These are phyloP conservation scores for Ascosphaera pollenicola DNA, from an alignment of 2,329 filamentous ascomycete genomes.

Conservation along the genomic window DNA sequence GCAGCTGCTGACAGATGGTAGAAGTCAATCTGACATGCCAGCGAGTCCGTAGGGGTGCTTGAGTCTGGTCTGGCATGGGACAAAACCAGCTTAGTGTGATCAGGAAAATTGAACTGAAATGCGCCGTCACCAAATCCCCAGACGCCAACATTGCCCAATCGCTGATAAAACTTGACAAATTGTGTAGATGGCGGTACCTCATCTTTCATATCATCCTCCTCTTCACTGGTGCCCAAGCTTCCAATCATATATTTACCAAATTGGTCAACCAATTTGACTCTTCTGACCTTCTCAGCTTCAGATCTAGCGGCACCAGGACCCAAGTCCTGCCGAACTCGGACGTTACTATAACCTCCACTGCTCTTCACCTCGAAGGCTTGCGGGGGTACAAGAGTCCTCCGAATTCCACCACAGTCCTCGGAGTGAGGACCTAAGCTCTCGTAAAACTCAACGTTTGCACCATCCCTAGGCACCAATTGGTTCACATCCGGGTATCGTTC, in stretches of 20 bases:
- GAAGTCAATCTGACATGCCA: constrained; percentile 22
- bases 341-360: constrained; percentile 8
- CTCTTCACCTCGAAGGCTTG: constrained; percentile 18
- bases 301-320: constrained; percentile 14
- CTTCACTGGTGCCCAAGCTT: constrained; percentile 19
- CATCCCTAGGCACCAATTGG: constrained; percentile 22
- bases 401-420: constrained; percentile 13
- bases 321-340: constrained; percentile 14
- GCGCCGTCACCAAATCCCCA: constrained; percentile 29
- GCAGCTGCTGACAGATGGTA: constrained; percentile 26
- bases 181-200: constrained; percentile 11
- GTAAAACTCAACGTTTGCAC: constrained; percentile 24
- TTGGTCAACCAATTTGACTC: constrained; percentile 26
- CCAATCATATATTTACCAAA: constrained; percentile 31
- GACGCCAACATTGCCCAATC: constrained; percentile 29
- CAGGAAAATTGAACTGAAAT: constrained; percentile 21
- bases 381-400: constrained; percentile 18
- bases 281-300: constrained; percentile 25
- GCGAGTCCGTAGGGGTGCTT: constrained; percentile 3
- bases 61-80: constrained; percentile 17
- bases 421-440: constrained; percentile 15
- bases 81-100: constrained; percentile 29
- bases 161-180: constrained; percentile 28
- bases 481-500: constrained; percentile 18
- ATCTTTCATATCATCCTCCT: constrained; percentile 13